Base-by-base conservation (phyloP, 768 basidiomycete genomes). In the Chalciporus sphaerocephalus region DNA sequence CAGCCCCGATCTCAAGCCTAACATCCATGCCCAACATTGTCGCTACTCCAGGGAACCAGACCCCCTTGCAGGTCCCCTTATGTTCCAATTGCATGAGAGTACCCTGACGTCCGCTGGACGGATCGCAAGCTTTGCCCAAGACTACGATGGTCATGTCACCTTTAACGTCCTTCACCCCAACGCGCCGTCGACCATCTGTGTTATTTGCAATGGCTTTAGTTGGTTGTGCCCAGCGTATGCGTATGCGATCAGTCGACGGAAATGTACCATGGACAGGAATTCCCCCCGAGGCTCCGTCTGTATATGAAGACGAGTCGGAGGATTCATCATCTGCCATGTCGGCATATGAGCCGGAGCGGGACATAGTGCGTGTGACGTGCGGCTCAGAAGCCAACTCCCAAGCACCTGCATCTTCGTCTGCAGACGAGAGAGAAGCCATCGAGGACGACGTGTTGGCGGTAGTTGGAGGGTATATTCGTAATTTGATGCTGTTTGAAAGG, bases 11-110 rank as follows among this genome's bases (percentile, higher is more conserved):
- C 49, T 83, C 80, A 11, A 92, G 70, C 10, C 76, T 75, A 24
- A 88, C 74, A 55, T 91, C 88, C 74, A 91, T 69, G 9, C 87
- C 89, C 16, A 92, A 71, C 55, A 88, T 69, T 3, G 85, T 90
- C 3, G 89, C 89, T 5, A 89, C 87, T 2, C 87, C 89, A 32
- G 87, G 82, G 57, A 81, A 89, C 85, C 86, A 91, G 35, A 91
- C 68, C 11, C 85, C 85, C 50, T 78, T 81, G 64, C 87, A 90
- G 3, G 78, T 75, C 30, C 76, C 87, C 50, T 80, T 82, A 60
- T 87, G 89, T 45, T 84, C 79, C 13, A 90, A 64, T 33, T 75
- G 71, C 73, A 89, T 75, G 25, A 83, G 52, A 15, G 85, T 62
- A 15, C 86, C 85, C 51, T 76, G 78, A 17, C 60, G 54, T 32